Conservation (phyloP, 192 early-diverging fungal species). For the Backusella australiensis region DNA sequence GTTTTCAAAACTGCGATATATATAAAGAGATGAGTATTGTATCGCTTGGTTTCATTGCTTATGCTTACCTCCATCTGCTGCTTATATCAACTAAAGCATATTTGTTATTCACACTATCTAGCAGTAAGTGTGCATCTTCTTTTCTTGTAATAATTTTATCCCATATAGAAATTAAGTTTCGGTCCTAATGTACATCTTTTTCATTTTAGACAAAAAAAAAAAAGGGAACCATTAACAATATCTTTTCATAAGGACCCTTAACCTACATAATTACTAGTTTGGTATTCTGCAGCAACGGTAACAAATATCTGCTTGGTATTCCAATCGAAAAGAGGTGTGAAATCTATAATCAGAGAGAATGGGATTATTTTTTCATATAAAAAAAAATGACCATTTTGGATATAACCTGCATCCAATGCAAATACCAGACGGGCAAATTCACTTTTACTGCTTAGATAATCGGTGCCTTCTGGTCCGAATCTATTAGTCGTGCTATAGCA, state of each 20-base stretch:
- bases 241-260: background rate
- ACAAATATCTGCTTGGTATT: constrained; percentile 91
- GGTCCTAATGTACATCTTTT: constrained; percentile 38
- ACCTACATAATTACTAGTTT: constrained; percentile 64
- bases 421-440: constrained; percentile 65
- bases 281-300: constrained; percentile 74
- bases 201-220: background rate
- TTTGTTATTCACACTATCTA: constrained; percentile 57
- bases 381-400: background rate
- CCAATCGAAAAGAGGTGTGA: constrained; percentile 82
- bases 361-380: background rate
- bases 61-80: constrained; percentile 60
- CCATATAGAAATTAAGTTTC: constrained; percentile 81
- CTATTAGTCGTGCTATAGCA: constrained; percentile 38
- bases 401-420: constrained; percentile 65
- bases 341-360: constrained; percentile 46
- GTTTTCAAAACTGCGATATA: constrained; percentile 33
- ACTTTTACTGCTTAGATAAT: constrained; percentile 50
- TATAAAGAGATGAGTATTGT: background rate
- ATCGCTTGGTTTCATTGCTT: background rate
- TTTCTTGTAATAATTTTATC: constrained; percentile 75
- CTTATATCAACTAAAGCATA: constrained; percentile 71
- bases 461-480: constrained; percentile 50
- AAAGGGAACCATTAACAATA: background rate
- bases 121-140: constrained; percentile 57